phyloP scores from a whole-genome alignment of 306 rosid species.

The Fagus crenata region DNA sequence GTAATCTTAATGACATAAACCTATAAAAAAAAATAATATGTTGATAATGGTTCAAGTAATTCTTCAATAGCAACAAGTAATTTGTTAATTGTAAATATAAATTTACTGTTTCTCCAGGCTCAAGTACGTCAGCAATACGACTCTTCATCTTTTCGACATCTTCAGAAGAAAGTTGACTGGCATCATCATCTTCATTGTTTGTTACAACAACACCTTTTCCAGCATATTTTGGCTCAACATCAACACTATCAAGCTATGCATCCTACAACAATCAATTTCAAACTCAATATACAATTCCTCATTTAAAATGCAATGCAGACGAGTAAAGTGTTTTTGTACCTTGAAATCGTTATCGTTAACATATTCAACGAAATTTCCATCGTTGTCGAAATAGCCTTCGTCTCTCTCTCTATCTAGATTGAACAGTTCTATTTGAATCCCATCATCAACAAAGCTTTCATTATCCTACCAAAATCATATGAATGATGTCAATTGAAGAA shows the following conservation, averaged over 20 bases:
- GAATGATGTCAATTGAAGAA: constrained; percentile 26
- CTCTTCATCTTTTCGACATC: constrained; percentile 76
- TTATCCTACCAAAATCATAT: constrained; percentile 55
- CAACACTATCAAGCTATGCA: constrained; percentile 91
- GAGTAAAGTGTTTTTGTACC: constrained; percentile 29
- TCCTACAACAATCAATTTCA: constrained; percentile 51
- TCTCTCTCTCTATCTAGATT: constrained; percentile 86
- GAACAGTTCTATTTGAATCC: constrained; percentile 89
- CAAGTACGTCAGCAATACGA: constrained; percentile 76
- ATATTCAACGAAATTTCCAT: constrained; percentile 83
- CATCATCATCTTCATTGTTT: constrained; percentile 51
- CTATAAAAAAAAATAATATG: background rate
- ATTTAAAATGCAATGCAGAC: background rate
- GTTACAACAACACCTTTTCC: constrained; percentile 39
- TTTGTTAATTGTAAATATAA: background rate
- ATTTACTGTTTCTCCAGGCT: constrained; percentile 77
- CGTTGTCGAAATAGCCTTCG: constrained; percentile 86
- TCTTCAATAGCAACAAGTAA: no score
- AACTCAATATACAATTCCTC: constrained; percentile 15
- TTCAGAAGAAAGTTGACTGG: constrained; percentile 59
- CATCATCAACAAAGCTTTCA: constrained; percentile 68
- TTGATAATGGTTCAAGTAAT: background rate
- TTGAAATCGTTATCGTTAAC: constrained; percentile 58
- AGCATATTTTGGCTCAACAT: constrained; percentile 65
- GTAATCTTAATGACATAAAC: background rate